phyloP scores from a whole-genome alignment of 805 yeast species.

The Pichia membranifaciens region DNA sequence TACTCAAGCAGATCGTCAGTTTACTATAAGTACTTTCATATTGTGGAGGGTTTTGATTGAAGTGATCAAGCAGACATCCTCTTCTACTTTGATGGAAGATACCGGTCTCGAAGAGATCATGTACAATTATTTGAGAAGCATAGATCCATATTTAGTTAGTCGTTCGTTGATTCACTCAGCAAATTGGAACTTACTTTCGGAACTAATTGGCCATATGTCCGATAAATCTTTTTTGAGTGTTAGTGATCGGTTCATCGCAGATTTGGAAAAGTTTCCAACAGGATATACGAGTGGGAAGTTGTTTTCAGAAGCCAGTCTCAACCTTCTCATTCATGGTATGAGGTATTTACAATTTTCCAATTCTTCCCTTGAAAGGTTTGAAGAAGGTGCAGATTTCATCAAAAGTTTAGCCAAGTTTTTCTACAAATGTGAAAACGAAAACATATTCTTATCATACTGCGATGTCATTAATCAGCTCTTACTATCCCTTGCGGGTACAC shows the following conservation, averaged over 20 bases:
- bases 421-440: slow-evolving; percentile 54
- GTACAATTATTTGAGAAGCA: slow-evolving; percentile 79
- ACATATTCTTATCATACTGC: slow-evolving; percentile 71
- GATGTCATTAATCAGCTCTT: slow-evolving; percentile 74
- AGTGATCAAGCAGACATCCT: slow-evolving; percentile 81
- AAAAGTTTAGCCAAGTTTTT: slow-evolving; percentile 84
- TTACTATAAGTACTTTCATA: slow-evolving; percentile 79
- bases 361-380: slow-evolving; percentile 84
- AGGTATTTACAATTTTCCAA: slow-evolving; percentile 70
- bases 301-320: slow-evolving; percentile 45
- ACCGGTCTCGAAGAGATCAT: slow-evolving; percentile 87
- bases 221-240: slow-evolving; percentile 77
- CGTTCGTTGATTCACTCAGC: slow-evolving; percentile 75
- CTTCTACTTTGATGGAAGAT: slow-evolving; percentile 68
- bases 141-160: slow-evolving; percentile 69
- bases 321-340: slow-evolving; percentile 86
- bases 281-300: slow-evolving; percentile 32
- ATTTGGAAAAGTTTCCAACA: slow-evolving; percentile 74
- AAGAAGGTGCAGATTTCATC: slow-evolving; percentile 88
- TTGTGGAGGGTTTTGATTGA: slow-evolving; percentile 89
- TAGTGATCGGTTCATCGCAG: slow-evolving; percentile 89
- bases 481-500: slow-evolving; percentile 73
- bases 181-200: slow-evolving; percentile 90
- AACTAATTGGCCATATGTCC: slow-evolving; percentile 85
- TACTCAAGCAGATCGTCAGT: slow-evolving; percentile 79